Conservation (phyloP, 164 flowering plant genomes). For the Pachysandra terminalis region DNA sequence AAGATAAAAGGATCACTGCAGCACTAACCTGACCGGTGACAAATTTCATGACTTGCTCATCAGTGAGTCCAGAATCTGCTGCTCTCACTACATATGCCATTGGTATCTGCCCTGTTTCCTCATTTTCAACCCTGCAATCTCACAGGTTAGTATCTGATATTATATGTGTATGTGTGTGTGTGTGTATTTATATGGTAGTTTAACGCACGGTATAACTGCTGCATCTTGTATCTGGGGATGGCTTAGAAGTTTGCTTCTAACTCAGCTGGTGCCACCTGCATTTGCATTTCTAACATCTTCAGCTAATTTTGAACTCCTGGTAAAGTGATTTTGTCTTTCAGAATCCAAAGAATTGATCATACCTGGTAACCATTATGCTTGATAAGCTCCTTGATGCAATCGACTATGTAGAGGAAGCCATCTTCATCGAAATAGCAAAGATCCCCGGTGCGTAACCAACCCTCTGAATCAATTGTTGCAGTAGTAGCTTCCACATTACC, state of each 20-base stretch:
- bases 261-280: constrained; percentile 80
- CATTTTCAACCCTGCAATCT: constrained; percentile 54
- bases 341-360: not conserved
- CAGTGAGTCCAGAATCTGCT: constrained; percentile 35
- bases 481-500: constrained; percentile 56
- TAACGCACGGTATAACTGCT: constrained; percentile 68
- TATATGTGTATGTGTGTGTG: too few relatives aligned
- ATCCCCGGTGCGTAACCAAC: constrained; percentile 78
- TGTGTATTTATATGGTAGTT: too few relatives aligned
- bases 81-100: constrained; percentile 64
- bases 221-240: constrained; percentile 63
- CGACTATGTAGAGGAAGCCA: constrained; percentile 60
- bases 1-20: not conserved
- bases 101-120: constrained; percentile 69
- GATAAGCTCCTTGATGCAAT: constrained; percentile 73
- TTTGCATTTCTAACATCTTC: not conserved
- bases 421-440: constrained; percentile 61
- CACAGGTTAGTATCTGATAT: too few relatives aligned
- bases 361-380: constrained; percentile 85
- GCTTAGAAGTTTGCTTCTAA: constrained; percentile 52
- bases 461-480: constrained; percentile 39
- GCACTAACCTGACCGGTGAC: constrained; percentile 54
- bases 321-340: too few relatives aligned
- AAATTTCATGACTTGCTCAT: constrained; percentile 54
- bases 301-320: not conserved